Percentiles rank a stretch among this genome's conserved stretches.
Conservation (phyloP, 495 filamentous ascomycete genomes). For the Barbatosphaeria neglecta region DNA sequence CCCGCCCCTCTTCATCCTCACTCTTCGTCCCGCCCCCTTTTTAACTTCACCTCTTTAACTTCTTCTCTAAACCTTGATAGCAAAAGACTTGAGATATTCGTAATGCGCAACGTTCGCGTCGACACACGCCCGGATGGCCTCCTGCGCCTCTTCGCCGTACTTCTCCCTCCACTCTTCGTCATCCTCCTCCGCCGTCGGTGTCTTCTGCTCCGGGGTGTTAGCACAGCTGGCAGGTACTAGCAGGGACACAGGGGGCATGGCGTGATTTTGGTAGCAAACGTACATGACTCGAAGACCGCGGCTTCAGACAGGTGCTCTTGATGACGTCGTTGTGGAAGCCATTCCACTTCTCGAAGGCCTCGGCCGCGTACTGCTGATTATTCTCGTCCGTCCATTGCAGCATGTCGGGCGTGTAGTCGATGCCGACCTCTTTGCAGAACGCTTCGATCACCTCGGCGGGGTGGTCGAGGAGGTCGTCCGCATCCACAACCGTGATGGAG, state of each 20-base stretch:
- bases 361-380: conserved; percentile 49
- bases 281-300: conserved; percentile 52
- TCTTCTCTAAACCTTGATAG: conserved; percentile 33
- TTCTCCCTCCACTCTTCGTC: conserved; percentile 71
- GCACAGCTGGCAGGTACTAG: background rate
- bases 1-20: too few relatives aligned
- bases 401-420: conserved; percentile 63
- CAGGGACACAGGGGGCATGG: background rate
- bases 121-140: conserved; percentile 63
- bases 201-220: conserved; percentile 16
- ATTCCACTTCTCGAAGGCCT: conserved; percentile 87
- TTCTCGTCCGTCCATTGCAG: conserved; percentile 68
- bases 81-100: conserved; percentile 84
- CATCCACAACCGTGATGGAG: conserved; percentile 79
- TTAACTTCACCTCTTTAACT: too few relatives aligned
- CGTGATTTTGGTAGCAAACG: too few relatives aligned
- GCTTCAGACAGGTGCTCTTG: conserved; percentile 57
- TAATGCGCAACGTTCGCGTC: conserved; percentile 76
- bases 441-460: conserved; percentile 60
- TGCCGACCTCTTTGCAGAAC: conserved; percentile 66
- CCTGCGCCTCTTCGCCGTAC: conserved; percentile 66
- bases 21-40: too few relatives aligned
- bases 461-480: conserved; percentile 82
- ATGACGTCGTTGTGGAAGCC: conserved; percentile 96
- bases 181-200: conserved; percentile 44